These are phyloP conservation scores for Lipomyces chichibuensis DNA, from an alignment of 805 yeast species.

Conservation along the genomic window DNA sequence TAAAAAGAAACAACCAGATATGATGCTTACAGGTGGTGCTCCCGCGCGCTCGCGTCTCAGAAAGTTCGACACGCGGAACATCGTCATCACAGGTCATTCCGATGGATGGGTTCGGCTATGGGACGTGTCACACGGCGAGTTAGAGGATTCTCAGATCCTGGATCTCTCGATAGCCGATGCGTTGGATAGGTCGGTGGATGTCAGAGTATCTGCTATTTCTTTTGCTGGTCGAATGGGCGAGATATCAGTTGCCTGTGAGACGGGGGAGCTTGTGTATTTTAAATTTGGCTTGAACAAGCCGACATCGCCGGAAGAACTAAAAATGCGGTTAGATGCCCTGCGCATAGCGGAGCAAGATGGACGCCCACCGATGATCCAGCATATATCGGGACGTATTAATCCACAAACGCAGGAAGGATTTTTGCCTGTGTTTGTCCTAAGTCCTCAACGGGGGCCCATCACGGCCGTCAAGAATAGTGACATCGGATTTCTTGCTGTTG, in stretches of 20 bases:
- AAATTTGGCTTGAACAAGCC: slow-evolving; percentile 61
- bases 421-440: slow-evolving; percentile 56
- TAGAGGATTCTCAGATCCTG: slow-evolving; percentile 58
- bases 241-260: slow-evolving; percentile 64
- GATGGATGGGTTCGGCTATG: slow-evolving; percentile 79
- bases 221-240: slow-evolving; percentile 62
- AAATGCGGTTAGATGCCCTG: slow-evolving; percentile 12
- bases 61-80: slow-evolving; percentile 56
- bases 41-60: slow-evolving; percentile 58
- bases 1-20: slow-evolving; percentile 41
- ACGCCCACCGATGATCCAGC: slow-evolving; percentile 20
- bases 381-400: slow-evolving; percentile 18
- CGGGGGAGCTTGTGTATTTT: slow-evolving; percentile 76
- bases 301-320: slow-evolving; percentile 10
- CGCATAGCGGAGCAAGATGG: slow-evolving; percentile 15
- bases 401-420: slow-evolving; percentile 54
- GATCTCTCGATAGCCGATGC: slow-evolving; percentile 61
- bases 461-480: slow-evolving; percentile 68
- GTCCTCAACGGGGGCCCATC: slow-evolving; percentile 53
- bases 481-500: slow-evolving; percentile 82
- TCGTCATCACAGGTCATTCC: slow-evolving; percentile 77
- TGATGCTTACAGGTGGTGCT: slow-evolving; percentile 77
- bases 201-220: slow-evolving; percentile 61
- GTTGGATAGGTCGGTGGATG: slow-evolving; percentile 51
- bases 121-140: slow-evolving; percentile 79